Evolutionary conservation across 176 grass and related monocot genomes (phyloP).

Genomic region (Calamus simplicifolius): DNA sequence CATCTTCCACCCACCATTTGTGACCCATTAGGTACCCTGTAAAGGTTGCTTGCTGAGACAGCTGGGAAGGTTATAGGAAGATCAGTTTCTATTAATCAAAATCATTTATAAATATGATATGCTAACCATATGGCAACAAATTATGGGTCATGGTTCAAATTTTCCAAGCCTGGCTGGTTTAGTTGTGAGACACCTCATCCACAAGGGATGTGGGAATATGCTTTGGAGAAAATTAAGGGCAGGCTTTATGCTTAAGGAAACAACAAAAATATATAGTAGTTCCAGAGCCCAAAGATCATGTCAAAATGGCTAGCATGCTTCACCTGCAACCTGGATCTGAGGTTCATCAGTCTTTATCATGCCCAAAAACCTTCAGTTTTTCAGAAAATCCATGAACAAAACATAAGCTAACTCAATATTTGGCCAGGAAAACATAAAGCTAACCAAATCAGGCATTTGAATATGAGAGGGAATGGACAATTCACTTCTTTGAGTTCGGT

Average conservation of each 20-base stretch:
- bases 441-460: too few species aligned
- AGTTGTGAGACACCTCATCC: neutral
- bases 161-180: too few species aligned
- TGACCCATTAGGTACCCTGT: neutral
- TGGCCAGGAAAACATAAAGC: neutral
- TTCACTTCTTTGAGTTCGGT: neutral
- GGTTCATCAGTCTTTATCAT: neutral
- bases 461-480: neutral
- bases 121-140: neutral
- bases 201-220: neutral
- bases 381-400: neutral
- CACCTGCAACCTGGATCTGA: too few species aligned
- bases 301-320: too few species aligned
- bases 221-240: neutral
- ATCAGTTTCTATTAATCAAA: too few species aligned
- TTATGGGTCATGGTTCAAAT: neutral
- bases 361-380: neutral
- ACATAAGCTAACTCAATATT: neutral
- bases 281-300: neutral
- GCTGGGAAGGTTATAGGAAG: too few species aligned
- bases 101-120: too few species aligned
- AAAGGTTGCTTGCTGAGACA: neutral
- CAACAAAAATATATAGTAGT: too few species aligned
- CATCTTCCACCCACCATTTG: neutral
- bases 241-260: too few species aligned